Conservation (phyloP, 2,329 filamentous ascomycete genomes). For the Paecilomyces niveus region DNA sequence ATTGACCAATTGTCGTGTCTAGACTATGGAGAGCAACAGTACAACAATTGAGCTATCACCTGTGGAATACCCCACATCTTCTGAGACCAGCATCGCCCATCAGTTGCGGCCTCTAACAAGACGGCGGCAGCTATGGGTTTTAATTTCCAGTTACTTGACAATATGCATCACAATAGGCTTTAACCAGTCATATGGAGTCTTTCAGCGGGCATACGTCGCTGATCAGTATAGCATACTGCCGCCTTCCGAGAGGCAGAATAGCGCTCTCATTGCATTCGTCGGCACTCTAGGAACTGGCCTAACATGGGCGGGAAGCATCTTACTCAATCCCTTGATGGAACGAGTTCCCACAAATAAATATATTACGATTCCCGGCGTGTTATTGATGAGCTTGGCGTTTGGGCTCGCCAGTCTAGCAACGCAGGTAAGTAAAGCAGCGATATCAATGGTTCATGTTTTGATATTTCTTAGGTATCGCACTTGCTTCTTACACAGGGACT, state of each 20-base stretch:
- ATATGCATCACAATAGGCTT: conserved; percentile 44
- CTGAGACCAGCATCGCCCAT: background rate
- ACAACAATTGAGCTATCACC: background rate
- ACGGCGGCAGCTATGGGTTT: conserved; percentile 36
- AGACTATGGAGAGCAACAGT: background rate
- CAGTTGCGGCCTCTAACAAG: background rate
- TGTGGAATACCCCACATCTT: background rate
- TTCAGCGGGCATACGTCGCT: conserved; percentile 42
- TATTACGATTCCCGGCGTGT: background rate
- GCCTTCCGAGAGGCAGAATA: conserved; percentile 24
- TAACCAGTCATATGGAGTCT: conserved; percentile 45
- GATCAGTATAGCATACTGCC: conserved; percentile 32
- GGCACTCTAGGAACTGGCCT: conserved; percentile 43
- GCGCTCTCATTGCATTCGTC: conserved; percentile 42
- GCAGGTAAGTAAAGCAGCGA: background rate
- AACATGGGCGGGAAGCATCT: conserved; percentile 45
- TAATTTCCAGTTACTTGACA: conserved; percentile 38
- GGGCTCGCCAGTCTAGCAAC: background rate
- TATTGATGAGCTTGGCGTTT: background rate
- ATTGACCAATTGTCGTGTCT: too few relatives aligned
- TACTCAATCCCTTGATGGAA: conserved; percentile 43
- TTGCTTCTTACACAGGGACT: conserved; percentile 28
- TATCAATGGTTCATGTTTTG: background rate
- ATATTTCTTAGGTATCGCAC: conserved; percentile 19
- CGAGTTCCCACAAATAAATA: conserved; percentile 13